These are phyloP conservation scores for Bonia amplexicaulis DNA, from an alignment of 176 grass and related monocot genomes.

Conservation along the genomic window DNA sequence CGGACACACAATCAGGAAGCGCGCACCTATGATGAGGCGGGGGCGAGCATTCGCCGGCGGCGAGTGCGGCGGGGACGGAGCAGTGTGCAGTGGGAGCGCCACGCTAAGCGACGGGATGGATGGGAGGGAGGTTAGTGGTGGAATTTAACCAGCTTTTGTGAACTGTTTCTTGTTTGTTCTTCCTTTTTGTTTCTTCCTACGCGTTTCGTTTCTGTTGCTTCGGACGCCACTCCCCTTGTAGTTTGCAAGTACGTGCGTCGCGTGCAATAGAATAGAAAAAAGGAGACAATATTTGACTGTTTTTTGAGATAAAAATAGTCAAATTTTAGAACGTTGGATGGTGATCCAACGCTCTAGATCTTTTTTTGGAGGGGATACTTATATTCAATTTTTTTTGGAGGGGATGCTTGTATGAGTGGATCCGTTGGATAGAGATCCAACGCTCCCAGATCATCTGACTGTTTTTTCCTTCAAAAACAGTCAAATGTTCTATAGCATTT, in stretches of 20 bases:
- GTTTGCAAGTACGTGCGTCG: slow-evolving; percentile 5
- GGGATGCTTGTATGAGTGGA: no score
- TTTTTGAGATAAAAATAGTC: no score
- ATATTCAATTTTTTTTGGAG: no score
- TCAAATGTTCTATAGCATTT: no score
- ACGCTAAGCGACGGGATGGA: not conserved
- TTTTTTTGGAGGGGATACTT: no score
- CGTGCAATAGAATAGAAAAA: not conserved
- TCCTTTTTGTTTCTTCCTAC: not conserved
- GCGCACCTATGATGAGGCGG: slow-evolving; percentile 24
- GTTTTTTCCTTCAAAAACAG: no score
- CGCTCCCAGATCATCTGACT: no score
- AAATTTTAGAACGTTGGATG: no score
- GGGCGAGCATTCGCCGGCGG: slow-evolving; percentile 10
- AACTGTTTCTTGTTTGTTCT: slow-evolving; percentile 37
- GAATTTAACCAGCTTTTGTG: slow-evolving; percentile 15
- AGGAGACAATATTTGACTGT: no score
- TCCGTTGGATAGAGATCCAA: no score
- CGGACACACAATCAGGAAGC: not conserved
- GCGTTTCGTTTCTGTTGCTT: slow-evolving; percentile 11
- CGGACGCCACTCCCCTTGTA: slow-evolving; percentile 2
- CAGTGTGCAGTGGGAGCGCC: slow-evolving; percentile 9
- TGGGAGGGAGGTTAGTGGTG: slow-evolving; percentile 20
- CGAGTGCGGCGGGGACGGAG: not conserved
- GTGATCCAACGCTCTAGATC: no score